Evolutionary conservation across 2,329 filamentous ascomycete species (phyloP), one percentile per base, ranked within the genome.

Genomic region (Tolypocladium inflatum): DNA sequence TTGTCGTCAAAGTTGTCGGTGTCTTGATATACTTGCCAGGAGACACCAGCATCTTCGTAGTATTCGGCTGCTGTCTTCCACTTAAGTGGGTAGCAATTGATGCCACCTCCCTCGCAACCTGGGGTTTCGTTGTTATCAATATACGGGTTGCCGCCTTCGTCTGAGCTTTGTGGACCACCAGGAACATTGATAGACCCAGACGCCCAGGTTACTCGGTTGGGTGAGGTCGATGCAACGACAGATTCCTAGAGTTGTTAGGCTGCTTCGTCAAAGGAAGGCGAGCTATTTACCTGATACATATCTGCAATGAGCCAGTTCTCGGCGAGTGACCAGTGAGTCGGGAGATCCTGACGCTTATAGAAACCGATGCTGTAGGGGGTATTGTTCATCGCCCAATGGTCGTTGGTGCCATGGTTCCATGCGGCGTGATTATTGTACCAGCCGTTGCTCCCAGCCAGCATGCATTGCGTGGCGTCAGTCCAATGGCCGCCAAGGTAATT

Each of bases 231-330:
- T 0, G 78, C 78, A 38, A 82, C 76, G 56, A 80, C 74, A 2
- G 72, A 70, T 67, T 82, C 78, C 72, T 64, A 38, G 17, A 13
- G 8, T 5, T 17, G 19, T 13, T 21, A 30, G 19, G 23, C 2
- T 2, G 23, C 9, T 6, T 15, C 74, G 57, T 54, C 15, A 68
- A 65, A 41, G 13, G 41, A 6, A 45, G 39, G 4, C 57, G 76
- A 78, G 76, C 73, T 56, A 73, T 50, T 4, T 59, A 60, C 63
- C 56, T 71, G 79, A 59, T 83, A 83, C 80, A 83, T 83, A 63
- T 84, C 81, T 2, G 73, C 79, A 21, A 81, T 64, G 0, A 80
- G 79, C 75, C 77, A 83, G 11, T 72, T 77, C 57, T 83, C 80
- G 0, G 79, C 80, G 62, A 83, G 74, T 4, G 76, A 74, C 65